Base-by-base conservation (phyloP, 1,284 basidiomycete genomes). In the Sporisorium iseilematis-ciliati region DNA sequence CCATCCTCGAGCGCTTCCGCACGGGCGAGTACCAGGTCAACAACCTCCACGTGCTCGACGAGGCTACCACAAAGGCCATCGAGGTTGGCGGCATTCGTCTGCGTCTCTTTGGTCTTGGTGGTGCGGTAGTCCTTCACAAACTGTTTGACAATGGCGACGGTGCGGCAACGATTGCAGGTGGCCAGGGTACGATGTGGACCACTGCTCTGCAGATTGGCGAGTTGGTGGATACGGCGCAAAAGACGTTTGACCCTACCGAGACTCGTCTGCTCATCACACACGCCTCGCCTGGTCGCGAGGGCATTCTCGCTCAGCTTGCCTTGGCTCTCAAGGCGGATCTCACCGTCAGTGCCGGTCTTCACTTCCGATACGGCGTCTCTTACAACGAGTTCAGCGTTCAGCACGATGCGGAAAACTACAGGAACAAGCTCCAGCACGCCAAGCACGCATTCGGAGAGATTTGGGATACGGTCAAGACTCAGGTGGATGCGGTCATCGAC, bases 331-430 rank as follows among this genome's bases (percentile, higher is more conserved):
- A 97, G 86, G 94, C 95, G 2, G 97, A 99, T 86, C 88, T 98
- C 52, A 96, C 95, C 40, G 88, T 99, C 66, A 96, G 93, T 12
- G 95, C 94, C 7, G 95, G 95, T 43, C 89, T 99, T 35, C 97
- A 99, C 87, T 98, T 99, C 90, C 92, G 97, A 62, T 97, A 98
- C 84, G 92, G 94, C 26, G 92, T 91, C 0, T 94, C 92, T 2
- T 98, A 95, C 89, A 99, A 99, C 87, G 96, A 99, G 85, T 99
- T 97, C 85, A 93, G 92, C 78, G 92, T 97, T 2, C 93, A 95
- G 85, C 88, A 90, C 53, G 94, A 97, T 86, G 92, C 92, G 77
- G 94, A 97, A 46, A 91, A 91, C 12, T 96, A 94, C 88, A 90
- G 92, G 55, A 89, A 89, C 83, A 98, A 97, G 87, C 88, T 98